A percentile compares a stretch with the other conserved stretches of the same genome.
Conservation (phyloP, 2,329 filamentous ascomycete species). For the Hymenoscyphus fructigenus region DNA sequence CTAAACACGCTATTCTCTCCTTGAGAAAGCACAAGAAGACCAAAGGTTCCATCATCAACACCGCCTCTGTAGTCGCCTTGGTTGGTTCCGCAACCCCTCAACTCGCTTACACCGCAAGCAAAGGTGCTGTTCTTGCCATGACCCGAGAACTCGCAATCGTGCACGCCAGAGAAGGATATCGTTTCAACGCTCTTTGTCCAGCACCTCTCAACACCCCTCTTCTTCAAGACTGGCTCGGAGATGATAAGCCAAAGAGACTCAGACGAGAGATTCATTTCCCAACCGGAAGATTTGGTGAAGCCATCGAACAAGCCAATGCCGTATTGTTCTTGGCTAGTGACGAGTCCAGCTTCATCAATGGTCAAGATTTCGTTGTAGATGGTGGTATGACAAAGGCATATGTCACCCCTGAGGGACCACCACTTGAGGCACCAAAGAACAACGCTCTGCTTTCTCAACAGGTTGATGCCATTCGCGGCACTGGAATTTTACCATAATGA, state of each 20-base stretch:
- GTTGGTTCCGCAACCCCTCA: slow-evolving; percentile 72
- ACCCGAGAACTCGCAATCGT: slow-evolving; percentile 73
- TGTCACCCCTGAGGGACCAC: slow-evolving; percentile 63
- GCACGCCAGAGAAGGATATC: slow-evolving; percentile 70
- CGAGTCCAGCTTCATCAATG: slow-evolving; percentile 73
- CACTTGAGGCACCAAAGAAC: slow-evolving; percentile 52
- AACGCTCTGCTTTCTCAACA: slow-evolving; percentile 36
- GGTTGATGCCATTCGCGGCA: slow-evolving; percentile 37
- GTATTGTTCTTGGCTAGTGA: slow-evolving; percentile 74
- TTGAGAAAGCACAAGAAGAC: slow-evolving; percentile 67
- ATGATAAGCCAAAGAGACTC: slow-evolving; percentile 66
- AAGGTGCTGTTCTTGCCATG: slow-evolving; percentile 73
- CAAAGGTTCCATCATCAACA: slow-evolving; percentile 71
- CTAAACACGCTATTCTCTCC: slow-evolving; percentile 69
- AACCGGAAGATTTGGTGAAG: slow-evolving; percentile 71
- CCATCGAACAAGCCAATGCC: slow-evolving; percentile 73
- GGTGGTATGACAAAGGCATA: slow-evolving; percentile 96
- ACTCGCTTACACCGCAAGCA: slow-evolving; percentile 73
- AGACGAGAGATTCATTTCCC: slow-evolving; percentile 76
- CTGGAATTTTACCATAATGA: slow-evolving; percentile 18
- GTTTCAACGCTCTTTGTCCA: slow-evolving; percentile 74
- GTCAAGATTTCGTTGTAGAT: slow-evolving; percentile 88
- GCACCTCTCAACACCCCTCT: slow-evolving; percentile 74
- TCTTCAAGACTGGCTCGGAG: slow-evolving; percentile 74
- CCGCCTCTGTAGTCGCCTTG: slow-evolving; percentile 70